Conservation (phyloP, 2,329 filamentous ascomycete genomes). For the Leptographium flavum region DNA sequence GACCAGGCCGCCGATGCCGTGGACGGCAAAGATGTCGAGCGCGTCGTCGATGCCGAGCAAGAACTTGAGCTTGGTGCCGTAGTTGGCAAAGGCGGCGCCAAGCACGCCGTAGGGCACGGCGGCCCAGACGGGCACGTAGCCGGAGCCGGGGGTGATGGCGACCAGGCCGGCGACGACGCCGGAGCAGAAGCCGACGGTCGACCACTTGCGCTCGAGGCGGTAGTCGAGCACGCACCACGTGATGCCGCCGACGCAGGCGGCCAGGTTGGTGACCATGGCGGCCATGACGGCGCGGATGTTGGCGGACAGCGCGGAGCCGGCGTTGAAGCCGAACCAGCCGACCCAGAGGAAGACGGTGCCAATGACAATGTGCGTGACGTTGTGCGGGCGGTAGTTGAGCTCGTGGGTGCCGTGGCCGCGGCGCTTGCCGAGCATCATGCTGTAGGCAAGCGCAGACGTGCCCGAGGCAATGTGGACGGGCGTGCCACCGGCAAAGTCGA, state of each 20-base stretch:
- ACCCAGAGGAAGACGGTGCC: slow-evolving; percentile 92
- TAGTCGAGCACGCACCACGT: slow-evolving; percentile 88
- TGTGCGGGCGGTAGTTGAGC: slow-evolving; percentile 84
- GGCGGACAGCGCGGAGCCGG: slow-evolving; percentile 65
- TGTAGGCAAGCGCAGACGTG: slow-evolving; percentile 73
- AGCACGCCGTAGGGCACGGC: slow-evolving; percentile 66
- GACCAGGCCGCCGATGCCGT: slow-evolving; percentile 63
- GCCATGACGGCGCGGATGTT: slow-evolving; percentile 81
- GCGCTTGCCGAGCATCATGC: slow-evolving; percentile 78
- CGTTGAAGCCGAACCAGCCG: slow-evolving; percentile 93
- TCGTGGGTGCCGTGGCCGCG: slow-evolving; percentile 75
- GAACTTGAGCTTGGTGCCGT: slow-evolving; percentile 85
- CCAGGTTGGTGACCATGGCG: slow-evolving; percentile 71
- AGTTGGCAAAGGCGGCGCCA: slow-evolving; percentile 69
- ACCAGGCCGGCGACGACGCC: slow-evolving; percentile 80
- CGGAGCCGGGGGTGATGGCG: slow-evolving; percentile 77
- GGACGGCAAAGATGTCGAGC: slow-evolving; percentile 77
- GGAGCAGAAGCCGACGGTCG: slow-evolving; percentile 84
- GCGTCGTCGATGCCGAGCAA: slow-evolving; percentile 68
- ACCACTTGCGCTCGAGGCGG: slow-evolving; percentile 80
- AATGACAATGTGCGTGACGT: slow-evolving; percentile 82
- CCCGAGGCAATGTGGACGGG: slow-evolving; percentile 83
- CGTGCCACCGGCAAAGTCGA: slow-evolving; percentile 83
- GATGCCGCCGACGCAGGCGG: slow-evolving; percentile 71
- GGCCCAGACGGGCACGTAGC: slow-evolving; percentile 71